Evolutionary conservation across 163 green algal genomes (phyloP).

Genomic region (Prototheca stagnorum): DNA sequence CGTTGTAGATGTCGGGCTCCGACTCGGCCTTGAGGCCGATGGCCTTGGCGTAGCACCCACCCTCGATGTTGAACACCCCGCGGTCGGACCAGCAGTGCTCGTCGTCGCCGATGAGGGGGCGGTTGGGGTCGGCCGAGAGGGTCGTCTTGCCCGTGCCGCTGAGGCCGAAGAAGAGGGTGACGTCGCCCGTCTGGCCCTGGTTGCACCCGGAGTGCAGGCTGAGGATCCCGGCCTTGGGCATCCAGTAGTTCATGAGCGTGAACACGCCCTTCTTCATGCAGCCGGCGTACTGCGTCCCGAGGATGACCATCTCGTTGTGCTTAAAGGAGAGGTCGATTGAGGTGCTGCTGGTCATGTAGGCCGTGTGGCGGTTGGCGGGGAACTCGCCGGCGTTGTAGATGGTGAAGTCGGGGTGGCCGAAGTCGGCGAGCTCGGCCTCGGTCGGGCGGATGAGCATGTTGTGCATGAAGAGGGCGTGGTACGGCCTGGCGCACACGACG

Average conservation of each 20-base stretch:
- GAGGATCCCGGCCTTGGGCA: constrained; percentile 69
- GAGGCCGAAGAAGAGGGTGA: constrained; percentile 92
- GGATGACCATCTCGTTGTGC: constrained; percentile 74
- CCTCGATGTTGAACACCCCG: constrained; percentile 97
- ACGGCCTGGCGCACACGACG: constrained; percentile 63
- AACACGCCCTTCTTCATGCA: constrained; percentile 99
- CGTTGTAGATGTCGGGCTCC: constrained; percentile 79
- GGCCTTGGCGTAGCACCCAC: constrained; percentile 96
- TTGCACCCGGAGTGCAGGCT: constrained; percentile 86
- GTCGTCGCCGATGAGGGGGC: constrained; percentile 86
- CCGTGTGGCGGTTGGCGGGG: constrained; percentile 74
- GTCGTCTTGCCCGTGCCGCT: constrained; percentile 94
- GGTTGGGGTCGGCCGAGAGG: constrained; percentile 64
- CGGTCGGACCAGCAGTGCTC: constrained; percentile 80
- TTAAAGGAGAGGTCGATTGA: constrained; percentile 74
- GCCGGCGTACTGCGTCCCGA: constrained; percentile 87
- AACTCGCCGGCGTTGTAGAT: constrained; percentile 92
- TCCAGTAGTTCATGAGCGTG: constrained; percentile 30
- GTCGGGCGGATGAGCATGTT: constrained; percentile 94
- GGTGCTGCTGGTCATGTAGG: constrained; percentile 75
- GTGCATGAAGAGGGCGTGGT: constrained; percentile 89
- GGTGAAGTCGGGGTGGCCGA: constrained; percentile 75
- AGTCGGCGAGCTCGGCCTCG: constrained; percentile 66
- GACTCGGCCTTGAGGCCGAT: constrained; percentile 63
- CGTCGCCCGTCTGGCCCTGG: constrained; percentile 51